Conservation (phyloP, 2,329 filamentous ascomycete species). For the Fusarium ambrosium region DNA sequence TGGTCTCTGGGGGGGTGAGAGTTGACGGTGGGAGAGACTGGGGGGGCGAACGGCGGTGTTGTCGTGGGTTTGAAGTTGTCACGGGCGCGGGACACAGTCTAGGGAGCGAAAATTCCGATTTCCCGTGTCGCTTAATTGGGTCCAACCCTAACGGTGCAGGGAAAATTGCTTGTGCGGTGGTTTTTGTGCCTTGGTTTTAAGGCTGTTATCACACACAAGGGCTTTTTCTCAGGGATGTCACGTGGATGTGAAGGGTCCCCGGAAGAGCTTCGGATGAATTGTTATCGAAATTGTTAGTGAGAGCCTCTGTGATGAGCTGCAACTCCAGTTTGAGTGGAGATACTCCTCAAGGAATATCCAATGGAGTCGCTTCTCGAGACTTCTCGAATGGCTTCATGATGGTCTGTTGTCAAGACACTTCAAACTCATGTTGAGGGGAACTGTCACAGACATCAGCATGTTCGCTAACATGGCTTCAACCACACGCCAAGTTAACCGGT, state of each 20-base stretch:
- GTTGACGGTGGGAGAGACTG: constrained; percentile 50
- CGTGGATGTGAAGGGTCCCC: constrained; percentile 22
- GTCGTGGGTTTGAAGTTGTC: constrained; percentile 50
- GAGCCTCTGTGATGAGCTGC: constrained; percentile 18
- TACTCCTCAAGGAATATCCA: constrained; percentile 27
- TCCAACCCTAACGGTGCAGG: constrained; percentile 58
- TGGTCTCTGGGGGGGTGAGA: constrained; percentile 52
- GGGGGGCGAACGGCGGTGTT: constrained; percentile 44
- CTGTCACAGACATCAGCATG: not conserved
- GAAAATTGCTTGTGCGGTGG: constrained; percentile 25
- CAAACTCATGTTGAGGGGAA: constrained; percentile 1
- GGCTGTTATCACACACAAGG: constrained; percentile 23
- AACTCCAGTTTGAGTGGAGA: constrained; percentile 43
- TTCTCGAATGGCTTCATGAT: constrained; percentile 20
- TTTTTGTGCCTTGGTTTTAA: constrained; percentile 31
- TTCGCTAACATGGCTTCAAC: constrained; percentile 31
- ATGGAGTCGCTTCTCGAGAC: constrained; percentile 20
- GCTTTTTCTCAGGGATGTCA: constrained; percentile 29
- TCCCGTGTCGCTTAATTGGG: constrained; percentile 59
- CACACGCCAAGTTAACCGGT: constrained; percentile 57
- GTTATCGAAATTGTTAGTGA: constrained; percentile 11
- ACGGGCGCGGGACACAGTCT: constrained; percentile 45
- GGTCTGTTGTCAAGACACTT: constrained; percentile 22
- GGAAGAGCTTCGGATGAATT: constrained; percentile 31
- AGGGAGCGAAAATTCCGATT: constrained; percentile 54